Evolutionary conservation across 331 rosid species (phyloP).

Genomic region (Quercus lobata): DNA sequence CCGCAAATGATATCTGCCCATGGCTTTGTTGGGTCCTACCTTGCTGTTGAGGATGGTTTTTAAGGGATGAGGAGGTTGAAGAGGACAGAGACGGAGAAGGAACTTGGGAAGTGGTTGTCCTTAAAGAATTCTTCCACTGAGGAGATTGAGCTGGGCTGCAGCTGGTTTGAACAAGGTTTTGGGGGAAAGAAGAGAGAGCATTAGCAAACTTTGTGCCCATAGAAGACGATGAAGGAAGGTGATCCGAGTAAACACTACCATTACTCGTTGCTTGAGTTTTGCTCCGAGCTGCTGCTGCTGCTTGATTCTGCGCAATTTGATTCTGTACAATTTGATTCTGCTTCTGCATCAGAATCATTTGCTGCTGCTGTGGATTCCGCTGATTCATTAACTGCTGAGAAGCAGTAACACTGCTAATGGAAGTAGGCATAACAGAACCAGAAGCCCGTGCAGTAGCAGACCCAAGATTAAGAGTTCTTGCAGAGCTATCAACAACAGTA

Average conservation of each 20-base stretch:
- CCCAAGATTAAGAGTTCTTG: slow-evolving; percentile 42
- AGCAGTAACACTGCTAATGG: slow-evolving; percentile 32
- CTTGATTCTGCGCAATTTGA: background rate
- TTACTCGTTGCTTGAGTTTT: slow-evolving; percentile 66
- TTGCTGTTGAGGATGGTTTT: slow-evolving; percentile 65
- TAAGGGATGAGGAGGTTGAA: slow-evolving; percentile 52
- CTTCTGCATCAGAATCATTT: slow-evolving; percentile 59
- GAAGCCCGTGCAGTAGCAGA: slow-evolving; percentile 42
- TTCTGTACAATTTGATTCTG: slow-evolving; percentile 40
- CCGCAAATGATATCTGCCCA: slow-evolving; percentile 77
- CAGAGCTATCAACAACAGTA: slow-evolving; percentile 73
- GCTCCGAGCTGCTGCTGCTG: slow-evolving; percentile 32
- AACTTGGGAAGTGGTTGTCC: slow-evolving; percentile 50
- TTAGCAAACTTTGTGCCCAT: slow-evolving; percentile 68
- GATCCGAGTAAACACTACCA: slow-evolving; percentile 66
- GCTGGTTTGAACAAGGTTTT: slow-evolving; percentile 64
- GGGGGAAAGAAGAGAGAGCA: slow-evolving; percentile 64
- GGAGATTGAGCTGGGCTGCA: slow-evolving; percentile 69
- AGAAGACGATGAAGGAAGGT: slow-evolving; percentile 65
- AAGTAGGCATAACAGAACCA: slow-evolving; percentile 54
- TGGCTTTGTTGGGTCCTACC: slow-evolving; percentile 63
- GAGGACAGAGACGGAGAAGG: slow-evolving; percentile 61
- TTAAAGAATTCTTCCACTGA: slow-evolving; percentile 76
- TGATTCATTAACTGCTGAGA: slow-evolving; percentile 61
- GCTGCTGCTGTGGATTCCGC: slow-evolving; percentile 29